Base-by-base conservation (phyloP, 2,329 filamentous ascomycete genomes). In the Colletotrichum liriopes region DNA sequence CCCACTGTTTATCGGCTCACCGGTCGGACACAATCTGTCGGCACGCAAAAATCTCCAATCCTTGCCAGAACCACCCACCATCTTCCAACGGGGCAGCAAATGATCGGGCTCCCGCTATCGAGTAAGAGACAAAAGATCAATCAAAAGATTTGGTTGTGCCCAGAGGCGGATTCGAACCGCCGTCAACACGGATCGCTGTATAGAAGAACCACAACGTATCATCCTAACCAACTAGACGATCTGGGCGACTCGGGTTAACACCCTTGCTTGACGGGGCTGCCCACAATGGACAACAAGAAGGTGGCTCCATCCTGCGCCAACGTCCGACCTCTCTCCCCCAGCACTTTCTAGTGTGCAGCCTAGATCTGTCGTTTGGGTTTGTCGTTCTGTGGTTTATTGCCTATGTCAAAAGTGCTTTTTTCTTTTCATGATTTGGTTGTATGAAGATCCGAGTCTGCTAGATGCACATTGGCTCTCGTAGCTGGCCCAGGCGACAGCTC, bases 191-290 rank as follows among this genome's bases (percentile, higher is more conserved):
- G 69, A 61, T 55, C 58, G 65, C 49, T 71, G 64, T 41, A 65
- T 71, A 37, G 66, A 35, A 47, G 51, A 68, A 71, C 69, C 69
- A 71, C 69, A 71, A 71, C 69, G 69, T 71, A 72, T 72, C 69
- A 72, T 72, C 69, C 69, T 72, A 72, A 72, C 69, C 69, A 72
- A 72, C 69, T 72, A 72, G 69, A 72, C 69, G 69, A 72, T 72
- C 69, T 72, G 69, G 65, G 69, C 69, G 11, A 32, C 23, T 32
- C 11, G 56, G 47, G 29, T 29, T 9, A 12, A 20, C 23, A 52
- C 18, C 65, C 51, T 37, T 59, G 18, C 18, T 72, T 68, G 52
- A 35, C n/a, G 18, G n/a, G 5, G 3, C 8, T 20, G 0, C 0
- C 14, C 14, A 7, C 0, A 26, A 26, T 7, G 0, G 0, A 0